Evolutionary conservation across 2,329 filamentous ascomycete genomes (phyloP).

Genomic region (Alternaria gaisen): DNA sequence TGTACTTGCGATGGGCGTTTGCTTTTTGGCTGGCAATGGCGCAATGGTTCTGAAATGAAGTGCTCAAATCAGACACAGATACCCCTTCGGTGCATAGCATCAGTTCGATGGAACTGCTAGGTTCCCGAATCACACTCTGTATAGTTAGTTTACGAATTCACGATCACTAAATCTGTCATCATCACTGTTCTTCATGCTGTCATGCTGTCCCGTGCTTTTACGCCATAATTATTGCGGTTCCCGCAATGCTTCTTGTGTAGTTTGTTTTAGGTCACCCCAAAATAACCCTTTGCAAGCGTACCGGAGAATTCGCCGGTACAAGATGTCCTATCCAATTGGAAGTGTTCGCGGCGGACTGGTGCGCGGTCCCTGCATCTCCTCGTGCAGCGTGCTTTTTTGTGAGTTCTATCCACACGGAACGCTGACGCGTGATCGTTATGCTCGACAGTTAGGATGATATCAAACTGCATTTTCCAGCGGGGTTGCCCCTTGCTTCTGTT

Average conservation of each 20-base stretch:
- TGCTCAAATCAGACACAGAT: conserved; percentile 43
- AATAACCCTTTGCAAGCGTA: background rate
- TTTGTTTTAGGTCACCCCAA: conserved; percentile 2
- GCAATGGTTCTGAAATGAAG: conserved; percentile 41
- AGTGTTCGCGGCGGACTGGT: background rate
- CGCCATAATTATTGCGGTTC: background rate
- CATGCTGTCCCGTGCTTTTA: background rate
- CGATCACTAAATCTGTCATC: background rate
- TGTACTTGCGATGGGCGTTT: conserved; percentile 12
- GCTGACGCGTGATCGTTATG: background rate
- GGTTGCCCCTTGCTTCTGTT: background rate
- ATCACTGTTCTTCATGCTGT: background rate
- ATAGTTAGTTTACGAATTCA: conserved; percentile 9
- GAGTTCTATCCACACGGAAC: background rate
- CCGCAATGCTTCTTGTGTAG: background rate
- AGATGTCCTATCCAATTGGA: background rate
- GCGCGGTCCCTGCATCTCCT: background rate
- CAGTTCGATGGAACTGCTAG: conserved; percentile 12
- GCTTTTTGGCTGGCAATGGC: conserved; percentile 18
- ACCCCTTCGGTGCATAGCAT: conserved; percentile 20
- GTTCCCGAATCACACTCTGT: conserved; percentile 5
- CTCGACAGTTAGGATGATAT: background rate
- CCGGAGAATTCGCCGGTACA: background rate
- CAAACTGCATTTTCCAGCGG: background rate
- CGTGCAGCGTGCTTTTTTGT: background rate